Evolutionary conservation across 2,329 filamentous ascomycete species (phyloP).

Genomic region (Trichoderma sp.): DNA sequence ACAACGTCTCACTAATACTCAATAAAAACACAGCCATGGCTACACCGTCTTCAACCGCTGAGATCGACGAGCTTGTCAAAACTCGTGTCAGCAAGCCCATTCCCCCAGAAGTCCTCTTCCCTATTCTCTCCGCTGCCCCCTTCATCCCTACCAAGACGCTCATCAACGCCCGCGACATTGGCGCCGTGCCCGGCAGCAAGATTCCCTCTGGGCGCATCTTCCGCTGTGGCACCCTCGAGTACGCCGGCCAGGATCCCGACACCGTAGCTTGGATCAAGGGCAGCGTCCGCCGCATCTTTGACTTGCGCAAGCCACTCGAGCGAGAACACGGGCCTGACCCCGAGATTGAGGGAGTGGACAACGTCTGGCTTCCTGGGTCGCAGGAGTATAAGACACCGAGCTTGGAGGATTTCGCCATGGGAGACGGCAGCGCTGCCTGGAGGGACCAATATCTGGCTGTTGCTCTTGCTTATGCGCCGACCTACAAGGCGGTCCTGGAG

Average conservation of each 20-base stretch:
- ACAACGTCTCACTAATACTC: not conserved
- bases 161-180: constrained; percentile 52
- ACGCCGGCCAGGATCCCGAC: constrained; percentile 30
- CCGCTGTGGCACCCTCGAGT: constrained; percentile 45
- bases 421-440: constrained; percentile 44
- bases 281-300: constrained; percentile 47
- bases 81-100: constrained; percentile 42
- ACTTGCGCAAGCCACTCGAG: constrained; percentile 48
- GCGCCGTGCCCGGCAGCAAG: constrained; percentile 40
- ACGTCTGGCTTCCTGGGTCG: constrained; percentile 41
- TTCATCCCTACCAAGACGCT: constrained; percentile 47
- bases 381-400: constrained; percentile 36
- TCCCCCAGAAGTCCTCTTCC: constrained; percentile 34
- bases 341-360: constrained; percentile 42
- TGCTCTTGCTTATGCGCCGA: constrained; percentile 40
- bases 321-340: constrained; percentile 43
- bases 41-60: constrained; percentile 24
- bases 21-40: not conserved
- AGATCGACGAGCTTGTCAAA: constrained; percentile 38
- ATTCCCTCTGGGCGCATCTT: constrained; percentile 43
- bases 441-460: constrained; percentile 47
- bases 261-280: constrained; percentile 35
- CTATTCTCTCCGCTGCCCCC: constrained; percentile 41
- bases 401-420: constrained; percentile 43
- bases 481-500: constrained; percentile 45